A percentile compares a stretch with the other conserved stretches of the same genome.
Conservation (phyloP, 2,329 filamentous ascomycete genomes). For the Tricladium varicosporioides region DNA sequence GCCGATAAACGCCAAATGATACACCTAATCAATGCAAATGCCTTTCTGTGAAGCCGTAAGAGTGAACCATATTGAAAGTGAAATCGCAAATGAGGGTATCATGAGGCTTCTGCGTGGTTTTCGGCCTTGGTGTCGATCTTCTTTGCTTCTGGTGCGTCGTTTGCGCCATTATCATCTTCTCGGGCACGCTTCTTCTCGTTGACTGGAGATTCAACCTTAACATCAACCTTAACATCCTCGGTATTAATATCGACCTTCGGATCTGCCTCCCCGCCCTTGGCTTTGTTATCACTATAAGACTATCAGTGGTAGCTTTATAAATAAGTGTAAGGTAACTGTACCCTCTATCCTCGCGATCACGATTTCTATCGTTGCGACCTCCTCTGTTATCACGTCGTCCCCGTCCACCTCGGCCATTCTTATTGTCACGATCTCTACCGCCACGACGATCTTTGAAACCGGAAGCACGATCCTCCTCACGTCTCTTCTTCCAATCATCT, state of each 20-base stretch:
- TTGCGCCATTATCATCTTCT: slow-evolving; percentile 23
- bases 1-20: slow-evolving; percentile 18
- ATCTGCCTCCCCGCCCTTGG: slow-evolving; percentile 17
- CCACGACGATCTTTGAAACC: slow-evolving; percentile 47
- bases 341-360: slow-evolving; percentile 35
- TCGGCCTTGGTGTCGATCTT: slow-evolving; percentile 50
- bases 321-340: slow-evolving; percentile 13
- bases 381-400: slow-evolving; percentile 43
- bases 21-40: slow-evolving; percentile 8
- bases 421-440: neutral
- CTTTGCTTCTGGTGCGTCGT: slow-evolving; percentile 54
- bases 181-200: slow-evolving; percentile 23
- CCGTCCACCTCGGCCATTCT: slow-evolving; percentile 39
- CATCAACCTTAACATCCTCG: slow-evolving; percentile 16
- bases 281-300: slow-evolving; percentile 10
- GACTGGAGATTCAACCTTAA: slow-evolving; percentile 1
- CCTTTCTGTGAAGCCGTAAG: slow-evolving; percentile 3
- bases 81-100: slow-evolving; percentile 22
- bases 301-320: slow-evolving; percentile 13
- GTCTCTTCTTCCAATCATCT: slow-evolving; percentile 63
- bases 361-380: slow-evolving; percentile 37
- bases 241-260: slow-evolving; percentile 19
- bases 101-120: slow-evolving; percentile 24
- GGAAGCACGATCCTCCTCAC: slow-evolving; percentile 59
- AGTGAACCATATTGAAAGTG: slow-evolving; percentile 4